A percentile compares a stretch with the other conserved stretches of the same genome.
Conservation (phyloP, 345 rosid genomes). For the Boechera retrofracta region DNA sequence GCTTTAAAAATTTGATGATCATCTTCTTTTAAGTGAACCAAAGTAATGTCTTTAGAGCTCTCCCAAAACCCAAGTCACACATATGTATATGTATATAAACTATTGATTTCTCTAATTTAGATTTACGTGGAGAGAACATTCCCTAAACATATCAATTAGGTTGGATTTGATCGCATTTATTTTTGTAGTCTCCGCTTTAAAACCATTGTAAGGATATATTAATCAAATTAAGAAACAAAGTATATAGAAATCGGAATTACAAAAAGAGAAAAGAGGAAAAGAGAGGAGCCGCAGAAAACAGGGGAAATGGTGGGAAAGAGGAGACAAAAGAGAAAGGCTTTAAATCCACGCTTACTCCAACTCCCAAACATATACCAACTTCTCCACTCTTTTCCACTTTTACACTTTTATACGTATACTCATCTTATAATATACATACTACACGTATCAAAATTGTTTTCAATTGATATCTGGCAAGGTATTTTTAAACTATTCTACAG, state of each 20-base stretch:
- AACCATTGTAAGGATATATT: background rate
- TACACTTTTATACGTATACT: slow-evolving; percentile 7
- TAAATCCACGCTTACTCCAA: slow-evolving; percentile 55
- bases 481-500: background rate
- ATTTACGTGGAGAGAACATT: slow-evolving; percentile 26
- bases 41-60: slow-evolving; percentile 7
- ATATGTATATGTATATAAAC: background rate
- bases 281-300: slow-evolving; percentile 51
- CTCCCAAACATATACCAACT: slow-evolving; percentile 48
- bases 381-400: slow-evolving; percentile 41
- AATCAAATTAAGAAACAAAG: slow-evolving; percentile 5
- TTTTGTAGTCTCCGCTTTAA: background rate
- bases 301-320: slow-evolving; percentile 52
- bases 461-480: background rate
- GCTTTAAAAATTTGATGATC: background rate
- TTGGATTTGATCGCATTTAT: background rate
- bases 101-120: background rate
- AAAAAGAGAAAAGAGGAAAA: slow-evolving; percentile 24
- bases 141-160: slow-evolving; percentile 17
- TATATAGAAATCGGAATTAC: slow-evolving; percentile 7
- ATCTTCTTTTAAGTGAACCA: slow-evolving; percentile 17
- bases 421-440: background rate
- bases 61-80: slow-evolving; percentile 9
- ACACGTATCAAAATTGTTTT: slow-evolving; percentile 2
- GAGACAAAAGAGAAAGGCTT: slow-evolving; percentile 52